Evolutionary conservation across 108 stramenopile genomes (phyloP).

Genomic region (Thalassiosira profunda): DNA sequence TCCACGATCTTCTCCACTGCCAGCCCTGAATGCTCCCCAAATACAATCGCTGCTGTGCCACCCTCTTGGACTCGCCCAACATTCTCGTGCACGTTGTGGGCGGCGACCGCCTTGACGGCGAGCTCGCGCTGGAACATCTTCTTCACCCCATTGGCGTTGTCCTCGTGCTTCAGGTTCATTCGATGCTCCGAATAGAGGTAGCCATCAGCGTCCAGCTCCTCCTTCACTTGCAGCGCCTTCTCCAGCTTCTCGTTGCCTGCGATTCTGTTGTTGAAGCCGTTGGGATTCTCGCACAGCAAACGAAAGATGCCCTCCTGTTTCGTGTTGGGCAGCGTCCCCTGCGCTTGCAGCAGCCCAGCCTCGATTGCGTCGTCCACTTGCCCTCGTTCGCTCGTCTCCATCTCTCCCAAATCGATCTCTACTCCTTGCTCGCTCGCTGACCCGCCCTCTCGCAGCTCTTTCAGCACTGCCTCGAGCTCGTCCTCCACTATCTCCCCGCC

Average conservation of each 20-base stretch:
- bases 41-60: background rate
- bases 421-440: too few relatives aligned
- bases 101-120: background rate
- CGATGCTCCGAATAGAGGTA: conserved; percentile 1
- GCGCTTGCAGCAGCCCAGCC: background rate
- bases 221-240: background rate
- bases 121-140: conserved; percentile 12
- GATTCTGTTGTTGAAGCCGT: background rate
- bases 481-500: background rate
- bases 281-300: conserved; percentile 10
- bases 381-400: too few relatives aligned
- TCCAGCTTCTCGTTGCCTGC: conserved; percentile 2
- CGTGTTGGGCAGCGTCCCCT: background rate
- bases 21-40: background rate
- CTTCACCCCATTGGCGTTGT: conserved; percentile 11
- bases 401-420: too few relatives aligned
- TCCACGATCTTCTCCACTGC: background rate
- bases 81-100: background rate
- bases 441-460: background rate
- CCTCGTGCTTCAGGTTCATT: conserved; percentile 1
- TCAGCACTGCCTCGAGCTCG: background rate
- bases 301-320: background rate
- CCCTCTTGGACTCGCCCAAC: background rate
- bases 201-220: conserved; percentile 12
- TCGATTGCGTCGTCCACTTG: background rate